Conservation (phyloP, 208 protist genomes). For the Strigomonas culicis region DNA sequence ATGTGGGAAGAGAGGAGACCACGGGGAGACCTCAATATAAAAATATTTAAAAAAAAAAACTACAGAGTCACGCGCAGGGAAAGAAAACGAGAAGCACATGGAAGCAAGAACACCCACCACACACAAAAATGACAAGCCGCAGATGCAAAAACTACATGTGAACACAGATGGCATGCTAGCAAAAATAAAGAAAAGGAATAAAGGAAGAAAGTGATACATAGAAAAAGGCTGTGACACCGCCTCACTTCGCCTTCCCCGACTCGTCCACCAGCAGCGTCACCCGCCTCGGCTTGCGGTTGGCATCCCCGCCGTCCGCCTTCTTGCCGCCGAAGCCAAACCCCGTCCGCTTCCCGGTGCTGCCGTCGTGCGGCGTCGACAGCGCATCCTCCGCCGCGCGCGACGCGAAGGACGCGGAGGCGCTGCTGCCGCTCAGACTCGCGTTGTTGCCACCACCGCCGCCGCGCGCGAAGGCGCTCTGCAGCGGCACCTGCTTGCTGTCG, state of each 20-base stretch:
- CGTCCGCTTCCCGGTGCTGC: conserved; percentile 99
- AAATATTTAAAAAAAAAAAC: background rate
- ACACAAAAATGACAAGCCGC: conserved; percentile 11
- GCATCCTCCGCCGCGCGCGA: conserved; percentile 26
- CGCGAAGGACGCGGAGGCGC: background rate
- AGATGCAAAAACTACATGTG: background rate
- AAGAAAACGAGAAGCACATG: background rate
- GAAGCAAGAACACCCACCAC: conserved; percentile 3
- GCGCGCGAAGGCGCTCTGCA: conserved; percentile 84
- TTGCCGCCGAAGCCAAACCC: conserved; percentile 82
- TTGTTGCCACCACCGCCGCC: conserved; percentile 99
- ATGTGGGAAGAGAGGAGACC: conserved; percentile 9
- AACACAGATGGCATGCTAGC: background rate
- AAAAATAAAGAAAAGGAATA: conserved; percentile 9
- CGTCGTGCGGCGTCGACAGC: conserved; percentile 41
- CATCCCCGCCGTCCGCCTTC: conserved; percentile 80
- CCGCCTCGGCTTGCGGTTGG: conserved; percentile 56
- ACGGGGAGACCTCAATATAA: background rate
- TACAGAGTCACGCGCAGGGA: background rate
- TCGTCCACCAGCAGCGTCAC: conserved; percentile 98
- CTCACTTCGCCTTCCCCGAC: conserved; percentile 6
- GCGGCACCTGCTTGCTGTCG: conserved; percentile 44
- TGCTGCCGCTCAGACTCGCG: conserved; percentile 99
- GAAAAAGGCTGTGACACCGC: background rate
- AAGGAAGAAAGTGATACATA: background rate